Base-by-base conservation (phyloP, 2,329 filamentous ascomycete species). In the Metarhizium robertsii region DNA sequence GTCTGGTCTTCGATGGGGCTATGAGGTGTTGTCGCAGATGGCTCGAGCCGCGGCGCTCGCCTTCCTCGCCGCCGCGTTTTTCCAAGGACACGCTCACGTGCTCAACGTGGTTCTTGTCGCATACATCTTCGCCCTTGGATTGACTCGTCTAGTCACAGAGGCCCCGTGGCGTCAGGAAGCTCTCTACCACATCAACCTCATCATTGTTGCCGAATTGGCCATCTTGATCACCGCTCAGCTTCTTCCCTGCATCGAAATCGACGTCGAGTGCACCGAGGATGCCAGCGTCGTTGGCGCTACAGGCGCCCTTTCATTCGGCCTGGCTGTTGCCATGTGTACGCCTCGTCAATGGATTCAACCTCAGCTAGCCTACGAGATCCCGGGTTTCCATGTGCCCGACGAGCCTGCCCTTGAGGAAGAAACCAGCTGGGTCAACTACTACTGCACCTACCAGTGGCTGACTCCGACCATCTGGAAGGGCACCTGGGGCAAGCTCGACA, bases 371-470 rank as follows among this genome's bases (percentile, higher is more conserved):
- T 64, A 71, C 51, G 67, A 71, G 32, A 63, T 75, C 30, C 67
- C 72, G 36, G 69, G 71, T 16, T 70, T 69, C 53, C 64, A 69
- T 20, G 61, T 67, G 13, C 65, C 66, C n/a, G 60, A 63, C 20
- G 69, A 73, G 52, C 76, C 78, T 6, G 71, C 76, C 2, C 74
- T 72, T 0, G 79, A 81, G 61, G 78, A 81, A 61, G 76, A 72
- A 2, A 78, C 76, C 66, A 79, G 77, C 57, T 81, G 76, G 76
- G 68, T 79, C 54, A 73, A 71, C 52, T 77, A 77, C 60, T 80
- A 77, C 60, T 69, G 76, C 53, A 75, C 75, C 4, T 81, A 76
- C 61, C 72, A 73, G 55, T 80, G 77, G 74, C 66, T 80, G 34
- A 77, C 75, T 2, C 72, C 74, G 29, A 64, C 77, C 48, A 71